Evolutionary conservation across 768 basidiomycete genomes (phyloP).

Genomic region (Stropharia rugosoannulata): DNA sequence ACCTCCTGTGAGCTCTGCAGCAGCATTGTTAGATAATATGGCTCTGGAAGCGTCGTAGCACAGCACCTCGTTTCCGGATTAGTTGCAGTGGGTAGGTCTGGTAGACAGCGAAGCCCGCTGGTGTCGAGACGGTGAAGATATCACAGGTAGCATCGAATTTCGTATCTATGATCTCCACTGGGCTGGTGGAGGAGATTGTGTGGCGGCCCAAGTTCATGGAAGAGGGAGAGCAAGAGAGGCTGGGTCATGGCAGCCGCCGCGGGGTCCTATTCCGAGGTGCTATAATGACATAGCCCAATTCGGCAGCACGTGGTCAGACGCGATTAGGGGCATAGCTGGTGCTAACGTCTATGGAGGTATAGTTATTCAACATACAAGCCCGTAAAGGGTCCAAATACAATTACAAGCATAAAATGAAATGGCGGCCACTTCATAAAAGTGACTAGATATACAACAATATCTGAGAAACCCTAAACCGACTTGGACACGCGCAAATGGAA

Average conservation of each 20-base stretch:
- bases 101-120: constrained; percentile 83
- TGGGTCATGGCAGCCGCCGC: not conserved
- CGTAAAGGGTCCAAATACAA: not conserved
- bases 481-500: not conserved
- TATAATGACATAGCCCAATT: constrained; percentile 10
- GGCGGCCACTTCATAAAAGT: constrained; percentile 7
- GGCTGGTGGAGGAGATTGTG: constrained; percentile 74
- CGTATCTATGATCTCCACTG: constrained; percentile 74
- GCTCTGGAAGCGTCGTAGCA: constrained; percentile 3
- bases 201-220: constrained; percentile 87
- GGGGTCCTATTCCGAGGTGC: not conserved
- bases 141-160: constrained; percentile 78
- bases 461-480: constrained; percentile 12
- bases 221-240: constrained; percentile 12
- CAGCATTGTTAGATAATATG: constrained; percentile 12
- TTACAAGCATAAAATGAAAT: not conserved
- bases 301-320: constrained; percentile 6
- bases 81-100: constrained; percentile 72
- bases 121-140: constrained; percentile 80
- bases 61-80: constrained; percentile 77
- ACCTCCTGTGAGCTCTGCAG: constrained; percentile 71
- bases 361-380: not conserved
- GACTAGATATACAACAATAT: constrained; percentile 12
- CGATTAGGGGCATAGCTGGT: not conserved
- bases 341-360: too few relatives aligned